Percentiles rank a stretch among this genome's conserved stretches.
Evolutionary conservation across 176 grass and related monocot genomes (phyloP).

Genomic region (Juncus inflexus): DNA sequence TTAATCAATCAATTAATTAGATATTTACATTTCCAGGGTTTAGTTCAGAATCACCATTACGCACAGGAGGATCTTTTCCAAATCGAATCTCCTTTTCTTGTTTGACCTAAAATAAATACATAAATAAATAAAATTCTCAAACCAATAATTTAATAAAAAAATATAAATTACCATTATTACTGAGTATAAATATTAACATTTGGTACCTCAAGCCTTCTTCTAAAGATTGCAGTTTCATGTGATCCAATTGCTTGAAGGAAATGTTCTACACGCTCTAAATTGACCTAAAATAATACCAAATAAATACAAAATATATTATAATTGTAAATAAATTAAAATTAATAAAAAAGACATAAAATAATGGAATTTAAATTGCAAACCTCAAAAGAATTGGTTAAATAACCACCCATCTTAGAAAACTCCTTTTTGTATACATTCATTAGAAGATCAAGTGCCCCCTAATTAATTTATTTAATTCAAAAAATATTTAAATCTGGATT

Average conservation of each 20-base stretch:
- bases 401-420: conserved; percentile 64
- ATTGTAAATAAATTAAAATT: conserved; percentile 17
- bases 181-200: too few species aligned
- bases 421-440: conserved; percentile 42
- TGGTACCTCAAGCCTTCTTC: conserved; percentile 30
- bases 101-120: conserved; percentile 15
- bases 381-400: conserved; percentile 45
- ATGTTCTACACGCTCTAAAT: conserved; percentile 37
- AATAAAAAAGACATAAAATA: conserved; percentile 8
- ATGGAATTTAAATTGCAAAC: conserved; percentile 20
- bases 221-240: conserved; percentile 33
- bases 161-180: neutral
- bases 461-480: neutral
- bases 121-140: neutral
- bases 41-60: neutral
- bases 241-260: conserved; percentile 36
- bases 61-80: neutral
- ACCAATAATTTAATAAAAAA: neutral
- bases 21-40: conserved; percentile 4
- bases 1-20: neutral
- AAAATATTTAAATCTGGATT: neutral
- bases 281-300: conserved; percentile 28
- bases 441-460: conserved; percentile 50
- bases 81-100: conserved; percentile 6
- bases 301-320: neutral